phyloP scores from a whole-genome alignment of 1,284 basidiomycete species.

The Mycosarcoma mackinlayi region DNA sequence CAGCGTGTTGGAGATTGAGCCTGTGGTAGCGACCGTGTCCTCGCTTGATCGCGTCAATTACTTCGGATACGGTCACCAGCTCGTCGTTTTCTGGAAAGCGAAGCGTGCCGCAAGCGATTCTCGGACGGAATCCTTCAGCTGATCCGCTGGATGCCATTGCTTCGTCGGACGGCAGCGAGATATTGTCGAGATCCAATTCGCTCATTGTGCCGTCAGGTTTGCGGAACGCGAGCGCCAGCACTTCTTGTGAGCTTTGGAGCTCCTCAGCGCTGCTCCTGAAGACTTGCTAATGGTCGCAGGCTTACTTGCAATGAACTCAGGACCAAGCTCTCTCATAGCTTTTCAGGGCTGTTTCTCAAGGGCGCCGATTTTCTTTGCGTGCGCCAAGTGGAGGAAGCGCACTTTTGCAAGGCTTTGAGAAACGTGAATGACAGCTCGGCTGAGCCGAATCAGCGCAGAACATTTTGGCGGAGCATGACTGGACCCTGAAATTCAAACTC shows the following conservation, averaged over 20 bases:
- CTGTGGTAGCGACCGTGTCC: slow-evolving; percentile 19
- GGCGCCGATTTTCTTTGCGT: background rate
- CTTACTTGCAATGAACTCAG: no score
- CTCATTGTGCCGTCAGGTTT: slow-evolving; percentile 6
- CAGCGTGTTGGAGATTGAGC: slow-evolving; percentile 8
- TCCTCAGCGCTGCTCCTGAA: no score
- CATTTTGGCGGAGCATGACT: background rate
- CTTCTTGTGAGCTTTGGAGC: no score
- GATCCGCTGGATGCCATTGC: background rate
- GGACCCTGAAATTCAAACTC: slow-evolving; percentile 20
- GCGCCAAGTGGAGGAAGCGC: background rate
- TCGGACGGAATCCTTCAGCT: no score
- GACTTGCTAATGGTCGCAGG: no score
- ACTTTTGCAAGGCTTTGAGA: no score
- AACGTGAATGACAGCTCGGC: slow-evolving; percentile 21
- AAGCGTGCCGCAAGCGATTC: slow-evolving; percentile 20
- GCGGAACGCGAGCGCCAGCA: no score
- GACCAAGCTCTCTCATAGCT: background rate
- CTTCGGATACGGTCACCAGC: slow-evolving; percentile 1
- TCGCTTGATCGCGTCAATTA: background rate
- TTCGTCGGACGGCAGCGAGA: slow-evolving; percentile 19
- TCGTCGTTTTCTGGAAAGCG: slow-evolving; percentile 13
- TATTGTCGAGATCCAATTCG: slow-evolving; percentile 14
- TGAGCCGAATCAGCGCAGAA: background rate
- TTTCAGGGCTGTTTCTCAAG: background rate